phyloP scores from a whole-genome alignment of 306 rosid genomes.

The Cicer arietinum region DNA sequence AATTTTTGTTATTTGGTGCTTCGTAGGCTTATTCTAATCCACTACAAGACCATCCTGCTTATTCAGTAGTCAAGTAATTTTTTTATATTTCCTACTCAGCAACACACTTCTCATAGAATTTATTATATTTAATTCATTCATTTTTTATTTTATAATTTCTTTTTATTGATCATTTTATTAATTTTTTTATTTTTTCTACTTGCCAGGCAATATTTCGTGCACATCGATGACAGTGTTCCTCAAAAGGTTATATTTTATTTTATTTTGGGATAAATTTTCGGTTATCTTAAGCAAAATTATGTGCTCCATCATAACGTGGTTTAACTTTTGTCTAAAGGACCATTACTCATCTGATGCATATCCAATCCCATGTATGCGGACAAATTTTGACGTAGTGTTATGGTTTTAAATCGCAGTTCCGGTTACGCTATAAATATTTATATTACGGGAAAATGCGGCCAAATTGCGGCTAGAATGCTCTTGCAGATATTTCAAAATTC shows the following conservation, averaged over 20 bases:
- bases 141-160: background rate
- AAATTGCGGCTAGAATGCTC: no score
- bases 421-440: no score
- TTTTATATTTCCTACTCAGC: background rate
- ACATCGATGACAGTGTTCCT: constrained; percentile 80
- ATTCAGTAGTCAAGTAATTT: constrained; percentile 88
- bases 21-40: constrained; percentile 81
- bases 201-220: constrained; percentile 92
- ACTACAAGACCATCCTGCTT: constrained; percentile 88
- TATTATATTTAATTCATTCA: background rate
- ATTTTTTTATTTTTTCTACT: constrained; percentile 26
- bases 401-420: no score
- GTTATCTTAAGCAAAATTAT: background rate
- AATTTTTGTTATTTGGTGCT: constrained; percentile 2
- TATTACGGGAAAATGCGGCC: no score
- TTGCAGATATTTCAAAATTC: no score
- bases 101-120: no score
- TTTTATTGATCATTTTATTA: constrained; percentile 1
- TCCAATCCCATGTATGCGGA: constrained; percentile 35
- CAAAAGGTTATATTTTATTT: constrained; percentile 58
- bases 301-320: background rate
- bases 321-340: background rate
- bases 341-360: constrained; percentile 28
- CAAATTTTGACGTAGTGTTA: background rate
- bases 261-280: background rate